Conservation (phyloP, 768 basidiomycete species). For the Boletus eberwhitei region DNA sequence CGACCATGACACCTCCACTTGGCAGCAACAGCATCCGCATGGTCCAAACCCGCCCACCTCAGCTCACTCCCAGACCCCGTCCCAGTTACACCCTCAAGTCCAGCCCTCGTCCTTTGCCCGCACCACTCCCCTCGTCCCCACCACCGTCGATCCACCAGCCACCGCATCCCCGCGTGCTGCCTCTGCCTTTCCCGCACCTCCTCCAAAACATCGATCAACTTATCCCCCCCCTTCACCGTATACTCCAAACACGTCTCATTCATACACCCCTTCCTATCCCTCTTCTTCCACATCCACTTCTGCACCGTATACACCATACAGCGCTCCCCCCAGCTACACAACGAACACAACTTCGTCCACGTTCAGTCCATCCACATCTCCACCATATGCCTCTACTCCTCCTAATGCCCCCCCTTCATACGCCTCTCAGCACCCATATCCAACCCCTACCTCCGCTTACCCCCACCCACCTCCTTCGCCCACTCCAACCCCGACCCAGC, state of each 20-base stretch:
- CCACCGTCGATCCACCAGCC: slow-evolving; percentile 22
- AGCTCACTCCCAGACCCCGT: too few relatives aligned
- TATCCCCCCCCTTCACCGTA: slow-evolving; percentile 21
- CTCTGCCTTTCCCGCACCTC: slow-evolving; percentile 12
- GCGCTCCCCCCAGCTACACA: slow-evolving; percentile 17
- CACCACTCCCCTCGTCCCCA: slow-evolving; percentile 29
- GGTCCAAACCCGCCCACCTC: too few relatives aligned
- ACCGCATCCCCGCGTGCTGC: slow-evolving; percentile 4
- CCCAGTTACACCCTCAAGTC: too few relatives aligned
- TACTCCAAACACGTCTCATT: slow-evolving; percentile 16
- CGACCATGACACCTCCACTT: slow-evolving; percentile 17
- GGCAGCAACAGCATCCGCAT: slow-evolving; percentile 29
- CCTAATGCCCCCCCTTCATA: slow-evolving; percentile 13
- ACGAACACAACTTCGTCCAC: slow-evolving; percentile 23
- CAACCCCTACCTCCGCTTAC: slow-evolving; percentile 28
- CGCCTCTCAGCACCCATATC: slow-evolving; percentile 17
- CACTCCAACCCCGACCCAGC: slow-evolving; percentile 30
- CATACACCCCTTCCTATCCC: slow-evolving; percentile 12
- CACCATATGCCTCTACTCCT: slow-evolving; percentile 13
- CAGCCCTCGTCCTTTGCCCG: slow-evolving; percentile 24
- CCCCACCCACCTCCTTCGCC: slow-evolving; percentile 29
- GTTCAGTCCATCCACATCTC: slow-evolving; percentile 21
- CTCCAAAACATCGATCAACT: slow-evolving; percentile 21
- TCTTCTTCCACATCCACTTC: slow-evolving; percentile 19
- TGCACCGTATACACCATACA: slow-evolving; percentile 21